Evolutionary conservation across 345 rosid genomes (phyloP).

Genomic region (Passiflora organensis): DNA sequence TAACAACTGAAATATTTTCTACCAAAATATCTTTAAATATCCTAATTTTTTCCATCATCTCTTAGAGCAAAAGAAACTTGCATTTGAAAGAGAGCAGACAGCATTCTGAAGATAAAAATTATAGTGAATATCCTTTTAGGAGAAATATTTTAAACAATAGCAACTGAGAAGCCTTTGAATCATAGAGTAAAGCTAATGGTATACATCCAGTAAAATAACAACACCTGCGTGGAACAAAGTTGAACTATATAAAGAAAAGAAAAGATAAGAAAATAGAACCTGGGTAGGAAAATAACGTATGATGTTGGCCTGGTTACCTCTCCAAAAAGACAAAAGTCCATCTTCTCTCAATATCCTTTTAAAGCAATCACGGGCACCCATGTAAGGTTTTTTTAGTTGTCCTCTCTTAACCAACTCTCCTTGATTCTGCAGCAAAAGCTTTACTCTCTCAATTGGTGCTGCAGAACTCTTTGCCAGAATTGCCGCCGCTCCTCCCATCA

Average conservation of each 20-base stretch:
- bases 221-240: neutral
- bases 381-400: conserved; percentile 58
- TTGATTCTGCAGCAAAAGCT: conserved; percentile 89
- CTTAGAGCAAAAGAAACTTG: too few species aligned
- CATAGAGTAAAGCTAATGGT: too few species aligned
- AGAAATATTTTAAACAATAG: neutral
- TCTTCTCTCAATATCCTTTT: conserved; percentile 70
- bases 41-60: too few species aligned
- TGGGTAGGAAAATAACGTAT: conserved; percentile 91
- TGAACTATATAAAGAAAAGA: neutral
- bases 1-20: too few species aligned
- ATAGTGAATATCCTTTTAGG: too few species aligned
- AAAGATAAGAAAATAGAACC: conserved; percentile 29
- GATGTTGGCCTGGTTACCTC: conserved; percentile 90
- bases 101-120: too few species aligned
- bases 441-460: conserved; percentile 92
- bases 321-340: conserved; percentile 81
- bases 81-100: too few species aligned
- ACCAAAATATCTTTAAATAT: too few species aligned
- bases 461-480: conserved; percentile 67
- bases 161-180: neutral
- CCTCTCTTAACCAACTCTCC: conserved; percentile 85
- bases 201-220: too few species aligned
- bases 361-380: conserved; percentile 64
- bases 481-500: conserved; percentile 81